Base-by-base conservation (phyloP, 108 stramenopile species). In the Chaetoceros tenuissimus region DNA sequence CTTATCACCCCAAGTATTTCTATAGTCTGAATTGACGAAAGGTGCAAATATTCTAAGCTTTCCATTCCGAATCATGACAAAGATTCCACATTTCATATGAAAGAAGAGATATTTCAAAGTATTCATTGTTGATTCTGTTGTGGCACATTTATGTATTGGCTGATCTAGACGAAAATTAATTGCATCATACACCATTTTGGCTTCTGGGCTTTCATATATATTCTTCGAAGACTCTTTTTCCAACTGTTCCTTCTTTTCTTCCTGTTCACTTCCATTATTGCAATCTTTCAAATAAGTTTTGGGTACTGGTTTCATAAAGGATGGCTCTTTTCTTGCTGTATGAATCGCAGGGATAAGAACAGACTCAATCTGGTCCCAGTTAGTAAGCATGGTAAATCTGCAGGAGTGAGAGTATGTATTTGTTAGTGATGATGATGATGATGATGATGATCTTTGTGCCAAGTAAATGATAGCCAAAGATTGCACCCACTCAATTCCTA, bases 21-120 rank as follows among this genome's bases (percentile, higher is more conserved):
- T 63, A 60, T 89, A 96, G 21, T 96, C 87, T 31, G 80, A 68
- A 70, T 98, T 99, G 46, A 90, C 89, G 44, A 74, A 74, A 2
- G 97, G 96, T 25, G 81, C 87, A 63, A 99, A 99, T 24, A 99
- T 93, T 8, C 82, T 71, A 8, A 99, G 61, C 64, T 88, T 67
- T 30, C 77, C 79, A 63, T 94, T 66, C 20, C 92, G 89, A 29
- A 99, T 93, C 89, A 92, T 86, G 49, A 98, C 96, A 64, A 84
- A 95, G 47, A 99, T 97, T 24, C 98, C 98, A 66, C 97, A 98
- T 60, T 96, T 96, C 98, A 98, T 98, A 75, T 99, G 98, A 75
- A 86, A 73, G 60, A 96, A 99, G 24, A 97, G 82, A 73, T 99
- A 99, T 56, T 82, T 81, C 51, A 98, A 79, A 0, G 96, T 94